A percentile compares a stretch with the other conserved stretches of the same genome.
phyloP scores from a whole-genome alignment of 2,329 filamentous ascomycete species.

The Alternaria ethzedia region DNA sequence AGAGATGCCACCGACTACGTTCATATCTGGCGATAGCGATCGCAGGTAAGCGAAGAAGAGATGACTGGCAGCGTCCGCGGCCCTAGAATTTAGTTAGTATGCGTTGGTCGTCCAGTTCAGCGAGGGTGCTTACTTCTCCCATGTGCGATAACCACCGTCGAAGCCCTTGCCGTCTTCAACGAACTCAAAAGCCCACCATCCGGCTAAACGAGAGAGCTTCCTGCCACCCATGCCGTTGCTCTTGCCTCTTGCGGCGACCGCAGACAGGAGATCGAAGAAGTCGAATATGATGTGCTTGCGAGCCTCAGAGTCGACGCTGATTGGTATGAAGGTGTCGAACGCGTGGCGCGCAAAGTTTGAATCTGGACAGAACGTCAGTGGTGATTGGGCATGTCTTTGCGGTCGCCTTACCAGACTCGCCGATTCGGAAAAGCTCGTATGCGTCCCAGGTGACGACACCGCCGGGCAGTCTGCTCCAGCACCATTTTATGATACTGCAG shows the following conservation, averaged over 20 bases:
- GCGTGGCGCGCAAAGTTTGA: conserved; percentile 90
- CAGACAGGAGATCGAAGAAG: conserved; percentile 92
- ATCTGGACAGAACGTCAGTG: conserved; percentile 62
- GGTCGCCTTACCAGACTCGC: conserved; percentile 76
- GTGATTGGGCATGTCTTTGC: neutral
- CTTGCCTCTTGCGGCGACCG: conserved; percentile 91
- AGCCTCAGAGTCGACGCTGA: conserved; percentile 87
- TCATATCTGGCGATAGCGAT: conserved; percentile 80
- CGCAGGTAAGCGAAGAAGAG: conserved; percentile 97
- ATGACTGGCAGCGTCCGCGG: conserved; percentile 94
- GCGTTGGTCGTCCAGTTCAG: neutral
- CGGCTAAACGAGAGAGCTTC: conserved; percentile 92
- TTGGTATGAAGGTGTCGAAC: conserved; percentile 94
- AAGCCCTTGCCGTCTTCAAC: conserved; percentile 87
- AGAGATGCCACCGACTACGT: conserved; percentile 78
- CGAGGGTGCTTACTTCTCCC: conserved; percentile 69
- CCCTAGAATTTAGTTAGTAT: conserved; percentile 60
- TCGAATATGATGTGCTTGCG: conserved; percentile 90
- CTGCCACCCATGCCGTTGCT: conserved; percentile 89
- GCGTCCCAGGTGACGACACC: conserved; percentile 97
- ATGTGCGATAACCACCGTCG: conserved; percentile 89
- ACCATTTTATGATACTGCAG: conserved; percentile 96
- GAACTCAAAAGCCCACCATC: conserved; percentile 99
- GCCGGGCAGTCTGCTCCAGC: conserved; percentile 89
- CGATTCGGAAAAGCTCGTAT: conserved; percentile 93